phyloP scores from a whole-genome alignment of 768 basidiomycete species.

The Obba rivulosa region DNA sequence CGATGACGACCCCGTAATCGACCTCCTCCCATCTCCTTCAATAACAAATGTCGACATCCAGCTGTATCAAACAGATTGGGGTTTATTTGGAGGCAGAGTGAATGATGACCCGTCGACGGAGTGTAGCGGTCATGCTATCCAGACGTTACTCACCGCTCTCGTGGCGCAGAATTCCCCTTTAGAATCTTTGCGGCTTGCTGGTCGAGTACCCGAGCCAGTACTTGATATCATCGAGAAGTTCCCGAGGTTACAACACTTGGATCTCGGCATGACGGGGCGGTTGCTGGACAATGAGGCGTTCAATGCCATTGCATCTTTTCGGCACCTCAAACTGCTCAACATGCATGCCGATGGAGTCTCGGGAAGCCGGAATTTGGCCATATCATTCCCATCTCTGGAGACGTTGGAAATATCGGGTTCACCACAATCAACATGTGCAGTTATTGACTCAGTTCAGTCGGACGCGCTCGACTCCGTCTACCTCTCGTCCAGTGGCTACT shows the following conservation, averaged over 20 bases:
- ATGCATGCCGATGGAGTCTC: not conserved
- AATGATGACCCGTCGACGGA: not conserved
- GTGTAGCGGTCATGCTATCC: not conserved
- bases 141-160: not conserved
- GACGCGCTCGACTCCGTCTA: not conserved
- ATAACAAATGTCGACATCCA: not conserved
- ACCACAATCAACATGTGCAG: not conserved
- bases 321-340: too few relatives aligned
- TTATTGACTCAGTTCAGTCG: not conserved
- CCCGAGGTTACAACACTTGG: not conserved
- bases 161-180: not conserved
- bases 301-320: too few relatives aligned
- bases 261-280: conserved; percentile 1
- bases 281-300: too few relatives aligned
- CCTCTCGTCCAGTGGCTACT: too few relatives aligned
- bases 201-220: not conserved
- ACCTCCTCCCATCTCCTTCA: not conserved
- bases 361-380: not conserved
- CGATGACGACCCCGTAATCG: not conserved
- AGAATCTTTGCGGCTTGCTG: not conserved
- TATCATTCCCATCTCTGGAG: not conserved
- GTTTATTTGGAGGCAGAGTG: too few relatives aligned
- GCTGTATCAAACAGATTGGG: not conserved
- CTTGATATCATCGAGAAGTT: not conserved
- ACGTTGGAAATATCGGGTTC: not conserved